Conservation (phyloP, 2,329 filamentous ascomycete genomes). For the Metarhizium robertsii region DNA sequence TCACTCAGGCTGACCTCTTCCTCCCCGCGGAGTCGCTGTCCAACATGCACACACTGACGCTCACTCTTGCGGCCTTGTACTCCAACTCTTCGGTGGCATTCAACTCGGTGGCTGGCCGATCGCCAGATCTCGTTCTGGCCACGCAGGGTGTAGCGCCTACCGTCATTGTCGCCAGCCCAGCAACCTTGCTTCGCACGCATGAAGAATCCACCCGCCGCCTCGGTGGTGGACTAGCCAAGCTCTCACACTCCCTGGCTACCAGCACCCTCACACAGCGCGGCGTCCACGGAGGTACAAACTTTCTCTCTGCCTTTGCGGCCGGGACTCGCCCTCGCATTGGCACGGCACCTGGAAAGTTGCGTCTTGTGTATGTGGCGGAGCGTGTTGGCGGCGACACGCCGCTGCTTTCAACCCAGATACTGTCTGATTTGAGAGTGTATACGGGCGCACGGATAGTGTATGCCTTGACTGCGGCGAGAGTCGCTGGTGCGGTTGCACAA, state of each 20-base stretch:
- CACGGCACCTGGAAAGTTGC: slow-evolving; percentile 60
- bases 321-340: slow-evolving; percentile 51
- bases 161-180: slow-evolving; percentile 68
- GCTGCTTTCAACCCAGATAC: slow-evolving; percentile 55
- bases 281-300: slow-evolving; percentile 52
- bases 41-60: slow-evolving; percentile 66
- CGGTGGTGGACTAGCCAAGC: slow-evolving; percentile 52
- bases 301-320: slow-evolving; percentile 42
- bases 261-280: slow-evolving; percentile 61
- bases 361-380: slow-evolving; percentile 73
- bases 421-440: slow-evolving; percentile 77
- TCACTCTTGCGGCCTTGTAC: slow-evolving; percentile 76
- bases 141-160: slow-evolving; percentile 71
- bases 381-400: slow-evolving; percentile 53
- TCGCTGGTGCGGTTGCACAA: slow-evolving; percentile 86
- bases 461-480: slow-evolving; percentile 68
- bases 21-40: slow-evolving; percentile 76
- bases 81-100: slow-evolving; percentile 78
- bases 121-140: slow-evolving; percentile 62
- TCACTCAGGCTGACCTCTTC: slow-evolving; percentile 69
- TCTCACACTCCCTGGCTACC: slow-evolving; percentile 64
- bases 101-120: slow-evolving; percentile 73
- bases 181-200: slow-evolving; percentile 62
- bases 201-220: slow-evolving; percentile 49
- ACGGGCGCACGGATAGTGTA: slow-evolving; percentile 75